phyloP scores from a whole-genome alignment of 1,284 basidiomycete species.

The Pulveroboletus sp. region DNA sequence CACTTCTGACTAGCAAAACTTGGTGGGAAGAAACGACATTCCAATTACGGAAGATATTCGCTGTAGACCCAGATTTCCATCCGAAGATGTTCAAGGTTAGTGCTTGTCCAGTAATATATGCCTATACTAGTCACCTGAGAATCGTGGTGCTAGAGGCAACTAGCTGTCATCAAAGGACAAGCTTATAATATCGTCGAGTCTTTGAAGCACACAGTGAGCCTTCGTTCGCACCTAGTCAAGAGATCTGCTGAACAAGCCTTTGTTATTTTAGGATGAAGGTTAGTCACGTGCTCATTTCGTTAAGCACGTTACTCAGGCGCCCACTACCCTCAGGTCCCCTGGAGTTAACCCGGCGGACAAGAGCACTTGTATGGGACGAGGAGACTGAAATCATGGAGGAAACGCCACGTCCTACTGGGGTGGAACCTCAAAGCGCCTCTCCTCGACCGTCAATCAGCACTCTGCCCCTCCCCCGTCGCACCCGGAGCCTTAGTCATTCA shows the following conservation, averaged over 20 bases:
- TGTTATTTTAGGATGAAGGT: conserved; percentile 34
- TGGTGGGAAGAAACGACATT: conserved; percentile 92
- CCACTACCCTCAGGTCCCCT: conserved; percentile 60
- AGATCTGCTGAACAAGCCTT: conserved; percentile 2
- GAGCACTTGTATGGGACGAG: conserved; percentile 82
- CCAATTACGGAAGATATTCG: conserved; percentile 75
- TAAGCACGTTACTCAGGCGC: conserved; percentile 25
- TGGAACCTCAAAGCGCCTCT: conserved; percentile 46
- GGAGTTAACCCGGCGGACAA: conserved; percentile 78
- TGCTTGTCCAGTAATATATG: conserved; percentile 7
- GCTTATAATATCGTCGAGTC: conserved; percentile 89
- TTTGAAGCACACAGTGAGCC: conserved; percentile 63
- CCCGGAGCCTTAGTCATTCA: conserved; percentile 59
- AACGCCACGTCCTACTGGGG: conserved; percentile 31
- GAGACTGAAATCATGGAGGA: conserved; percentile 77
- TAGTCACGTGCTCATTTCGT: conserved; percentile 51
- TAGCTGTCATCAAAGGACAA: conserved; percentile 90
- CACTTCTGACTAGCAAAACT: conserved; percentile 74
- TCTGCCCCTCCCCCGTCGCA: conserved; percentile 58
- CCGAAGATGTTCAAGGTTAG: conserved; percentile 80
- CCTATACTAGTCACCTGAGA: conserved; percentile 7
- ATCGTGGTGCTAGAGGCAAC: conserved; percentile 59
- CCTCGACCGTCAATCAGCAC: conserved; percentile 61
- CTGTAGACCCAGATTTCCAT: conserved; percentile 82
- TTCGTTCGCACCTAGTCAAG: neutral